Conservation (phyloP, 768 basidiomycete genomes). For the Lyophyllum atratum region DNA sequence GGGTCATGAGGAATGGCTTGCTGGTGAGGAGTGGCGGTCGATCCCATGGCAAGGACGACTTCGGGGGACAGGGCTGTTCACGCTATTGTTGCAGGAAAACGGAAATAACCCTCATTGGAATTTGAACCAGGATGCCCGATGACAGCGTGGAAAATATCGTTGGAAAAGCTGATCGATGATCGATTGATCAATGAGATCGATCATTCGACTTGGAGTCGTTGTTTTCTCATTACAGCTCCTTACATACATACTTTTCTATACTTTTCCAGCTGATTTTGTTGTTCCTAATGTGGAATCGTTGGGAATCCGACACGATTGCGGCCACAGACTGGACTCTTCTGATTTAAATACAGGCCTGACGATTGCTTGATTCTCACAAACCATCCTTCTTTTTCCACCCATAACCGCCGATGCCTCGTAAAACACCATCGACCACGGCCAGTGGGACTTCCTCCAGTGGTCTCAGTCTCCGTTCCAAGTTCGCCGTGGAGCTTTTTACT, state of each 20-base stretch:
- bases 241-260: neutral
- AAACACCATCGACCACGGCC: too few species aligned
- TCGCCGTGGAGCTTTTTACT: neutral
- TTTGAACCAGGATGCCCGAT: neutral
- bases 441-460: too few species aligned
- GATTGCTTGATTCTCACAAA: neutral
- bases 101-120: neutral
- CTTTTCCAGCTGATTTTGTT: neutral
- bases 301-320: neutral
- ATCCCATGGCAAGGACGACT: neutral
- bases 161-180: too few species aligned
- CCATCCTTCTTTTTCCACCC: too few species aligned
- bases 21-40: neutral
- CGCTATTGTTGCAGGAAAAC: neutral
- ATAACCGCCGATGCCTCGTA: too few species aligned
- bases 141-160: too few species aligned
- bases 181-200: neutral
- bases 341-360: neutral
- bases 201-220: too few species aligned
- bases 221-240: too few species aligned
- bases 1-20: neutral
- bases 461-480: too few species aligned
- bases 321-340: neutral
- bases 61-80: neutral
- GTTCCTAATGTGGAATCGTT: neutral